phyloP scores from a whole-genome alignment of 1,284 basidiomycete genomes.

The Rhodotorula sp. region DNA sequence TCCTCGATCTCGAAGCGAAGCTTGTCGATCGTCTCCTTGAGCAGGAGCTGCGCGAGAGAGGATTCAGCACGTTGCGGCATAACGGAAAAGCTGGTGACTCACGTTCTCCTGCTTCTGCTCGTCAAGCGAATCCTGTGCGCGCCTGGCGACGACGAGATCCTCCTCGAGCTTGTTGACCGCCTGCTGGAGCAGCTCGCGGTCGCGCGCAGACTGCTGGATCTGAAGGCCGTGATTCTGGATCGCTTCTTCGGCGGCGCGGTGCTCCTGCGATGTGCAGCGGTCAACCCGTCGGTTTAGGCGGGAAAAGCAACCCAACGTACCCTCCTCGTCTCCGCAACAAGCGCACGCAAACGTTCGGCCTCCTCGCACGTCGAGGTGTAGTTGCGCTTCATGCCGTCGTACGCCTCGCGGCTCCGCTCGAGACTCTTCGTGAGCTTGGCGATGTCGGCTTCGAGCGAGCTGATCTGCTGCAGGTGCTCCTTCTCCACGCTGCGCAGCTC shows the following conservation, averaged over 20 bases:
- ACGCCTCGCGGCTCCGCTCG: constrained; percentile 65
- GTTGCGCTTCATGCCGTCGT: constrained; percentile 72
- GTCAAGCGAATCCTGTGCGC: constrained; percentile 68
- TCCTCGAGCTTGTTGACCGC: constrained; percentile 63
- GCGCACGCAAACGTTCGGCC: constrained; percentile 67
- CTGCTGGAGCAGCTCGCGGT: constrained; percentile 67
- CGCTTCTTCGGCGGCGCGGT: constrained; percentile 63
- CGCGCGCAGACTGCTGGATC: constrained; percentile 48
- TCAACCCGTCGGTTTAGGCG: neutral
- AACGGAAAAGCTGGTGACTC: neutral
- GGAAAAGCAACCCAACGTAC: neutral
- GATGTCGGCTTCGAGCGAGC: constrained; percentile 68
- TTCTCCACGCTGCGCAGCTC: constrained; percentile 75
- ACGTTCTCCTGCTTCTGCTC: constrained; percentile 89
- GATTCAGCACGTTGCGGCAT: too few species aligned
- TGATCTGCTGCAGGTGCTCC: constrained; percentile 49
- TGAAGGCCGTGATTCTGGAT: constrained; percentile 55
- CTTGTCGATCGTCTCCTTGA: constrained; percentile 90
- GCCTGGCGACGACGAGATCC: constrained; percentile 65
- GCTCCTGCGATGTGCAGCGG: constrained; percentile 50
- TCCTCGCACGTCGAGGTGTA: constrained; percentile 70
- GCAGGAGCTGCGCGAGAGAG: constrained; percentile 53
- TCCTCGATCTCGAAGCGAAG: constrained; percentile 88
- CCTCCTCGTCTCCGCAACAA: constrained; percentile 37
- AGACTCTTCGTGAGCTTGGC: constrained; percentile 67